Evolutionary conservation across 192 early-diverging fungal genomes (phyloP), one percentile per base, ranked within the genome.

Genomic region (Linnemannia hyalina): DNA sequence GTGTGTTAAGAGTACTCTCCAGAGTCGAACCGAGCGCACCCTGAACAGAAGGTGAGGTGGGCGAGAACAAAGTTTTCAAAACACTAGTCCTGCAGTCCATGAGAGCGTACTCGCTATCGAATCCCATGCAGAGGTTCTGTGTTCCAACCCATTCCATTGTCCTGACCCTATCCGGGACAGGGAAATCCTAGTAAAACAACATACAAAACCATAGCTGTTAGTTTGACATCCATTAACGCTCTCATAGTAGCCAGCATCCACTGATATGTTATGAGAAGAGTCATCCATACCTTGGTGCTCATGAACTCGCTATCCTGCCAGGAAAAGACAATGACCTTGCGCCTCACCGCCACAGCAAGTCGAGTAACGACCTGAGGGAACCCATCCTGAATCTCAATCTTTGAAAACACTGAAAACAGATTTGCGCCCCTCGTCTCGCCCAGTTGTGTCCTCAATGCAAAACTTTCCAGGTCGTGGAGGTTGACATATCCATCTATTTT

Each of bases 81-180:
- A 77, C 80, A 6, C 93, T 92, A 26, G 93, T 89, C 36, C 91
- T 89, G 20, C 92, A 78, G 60, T 94, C 89, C 80, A 95, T 91
- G 29, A 93, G 83, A 7, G 88, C 91, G 55, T 94, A 95, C 69
- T 94, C 95, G 55, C 84, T 88, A 41, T 91, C 86, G 54, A 94
- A 90, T 38, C 93, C 93, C 36, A 93, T 75, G 60, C 93, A 94
- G n/a, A 98, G 88, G 75, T 93, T 92, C 32, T 90, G 92, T 0
- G 91, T 88, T 3, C 94, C 91, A 23, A 95, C 90, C 95, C 96
- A 99, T 49, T 92, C 90, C 91, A 99, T 91, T 18, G 95, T 90
- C 49, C 90, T 88, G 40, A 97, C 91, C 29, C 91, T 91, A 68
- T 99, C 96, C 0, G 95, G 89, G 16, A 95, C 88, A 40, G 90